Evolutionary conservation across 1,284 basidiomycete genomes (phyloP).

Genomic region (Ceratobasidium sp.): DNA sequence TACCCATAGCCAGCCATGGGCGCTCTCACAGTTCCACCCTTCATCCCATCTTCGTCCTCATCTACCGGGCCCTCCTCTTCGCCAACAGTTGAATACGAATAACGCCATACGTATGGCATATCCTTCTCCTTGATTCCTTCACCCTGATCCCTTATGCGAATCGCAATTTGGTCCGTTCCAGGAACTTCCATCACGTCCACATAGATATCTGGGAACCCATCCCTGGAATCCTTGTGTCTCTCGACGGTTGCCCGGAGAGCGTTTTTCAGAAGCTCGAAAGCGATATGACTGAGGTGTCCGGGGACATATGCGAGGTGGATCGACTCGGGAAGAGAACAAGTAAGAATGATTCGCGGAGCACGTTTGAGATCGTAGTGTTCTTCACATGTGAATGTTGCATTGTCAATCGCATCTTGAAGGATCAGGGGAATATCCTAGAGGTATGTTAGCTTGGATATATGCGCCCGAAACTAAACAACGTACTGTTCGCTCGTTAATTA

Average conservation of each 20-base stretch:
- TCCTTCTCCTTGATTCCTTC: conserved; percentile 28
- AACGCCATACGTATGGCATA: conserved; percentile 29
- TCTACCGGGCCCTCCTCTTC: conserved; percentile 20
- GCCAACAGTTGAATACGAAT: conserved; percentile 32
- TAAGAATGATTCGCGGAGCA: conserved; percentile 18
- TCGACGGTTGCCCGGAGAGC: conserved; percentile 33
- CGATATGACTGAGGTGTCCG: conserved; percentile 31
- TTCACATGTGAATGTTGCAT: conserved; percentile 28
- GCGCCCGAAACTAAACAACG: background rate
- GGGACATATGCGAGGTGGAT: conserved; percentile 24
- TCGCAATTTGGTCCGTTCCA: conserved; percentile 33
- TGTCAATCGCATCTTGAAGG: conserved; percentile 32
- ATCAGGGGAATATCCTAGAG: conserved; percentile 6
- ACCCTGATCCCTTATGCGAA: conserved; percentile 21
- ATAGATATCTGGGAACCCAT: conserved; percentile 29
- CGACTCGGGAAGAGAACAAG: background rate
- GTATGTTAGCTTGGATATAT: background rate
- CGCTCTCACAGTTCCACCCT: conserved; percentile 30
- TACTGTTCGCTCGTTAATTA: conserved; percentile 33
- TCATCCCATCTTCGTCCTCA: conserved; percentile 35
- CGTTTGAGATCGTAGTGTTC: conserved; percentile 26
- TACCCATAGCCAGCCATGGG: conserved; percentile 37
- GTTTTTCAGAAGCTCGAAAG: conserved; percentile 32
- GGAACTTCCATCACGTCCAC: conserved; percentile 29
- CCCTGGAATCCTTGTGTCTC: background rate